Percentiles rank a stretch among this genome's conserved stretches.
phyloP scores from a whole-genome alignment of 1,139 yeast genomes.

The Yamadazyma buinensis region DNA sequence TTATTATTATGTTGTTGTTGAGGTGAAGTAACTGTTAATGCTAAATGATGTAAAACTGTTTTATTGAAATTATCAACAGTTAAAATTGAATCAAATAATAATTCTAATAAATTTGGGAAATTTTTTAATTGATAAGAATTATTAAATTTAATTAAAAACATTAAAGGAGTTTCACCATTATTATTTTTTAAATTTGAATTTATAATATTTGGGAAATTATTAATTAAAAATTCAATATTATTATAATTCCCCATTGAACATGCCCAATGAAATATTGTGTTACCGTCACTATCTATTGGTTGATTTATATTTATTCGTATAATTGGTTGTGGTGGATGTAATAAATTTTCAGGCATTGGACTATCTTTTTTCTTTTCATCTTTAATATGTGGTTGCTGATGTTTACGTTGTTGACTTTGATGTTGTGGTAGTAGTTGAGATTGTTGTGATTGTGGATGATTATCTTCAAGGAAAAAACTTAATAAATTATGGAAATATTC shows the following conservation, averaged over 20 bases:
- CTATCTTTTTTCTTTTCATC: constrained; percentile 14
- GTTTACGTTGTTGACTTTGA: constrained; percentile 2
- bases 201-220: constrained; percentile 37
- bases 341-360: constrained; percentile 29
- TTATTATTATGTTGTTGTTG: constrained; percentile 1
- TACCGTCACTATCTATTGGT: constrained; percentile 89
- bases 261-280: constrained; percentile 95
- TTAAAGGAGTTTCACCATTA: constrained; percentile 84
- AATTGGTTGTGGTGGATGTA: constrained; percentile 42
- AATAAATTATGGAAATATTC: constrained; percentile 38
- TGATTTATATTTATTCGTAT: constrained; percentile 62
- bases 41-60: constrained; percentile 83
- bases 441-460: constrained; percentile 1
- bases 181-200: constrained; percentile 63
- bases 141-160: constrained; percentile 84
- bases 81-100: constrained; percentile 72
- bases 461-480: constrained; percentile 38
- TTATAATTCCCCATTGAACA: constrained; percentile 81
- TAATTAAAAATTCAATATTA: constrained; percentile 67
- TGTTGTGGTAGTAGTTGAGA: no score
- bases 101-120: constrained; percentile 69
- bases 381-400: background rate
- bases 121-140: constrained; percentile 76
- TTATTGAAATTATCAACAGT: constrained; percentile 66
- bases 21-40: constrained; percentile 24